Conservation (phyloP, 2,329 filamentous ascomycete genomes). For the Fusarium marasasianum region DNA sequence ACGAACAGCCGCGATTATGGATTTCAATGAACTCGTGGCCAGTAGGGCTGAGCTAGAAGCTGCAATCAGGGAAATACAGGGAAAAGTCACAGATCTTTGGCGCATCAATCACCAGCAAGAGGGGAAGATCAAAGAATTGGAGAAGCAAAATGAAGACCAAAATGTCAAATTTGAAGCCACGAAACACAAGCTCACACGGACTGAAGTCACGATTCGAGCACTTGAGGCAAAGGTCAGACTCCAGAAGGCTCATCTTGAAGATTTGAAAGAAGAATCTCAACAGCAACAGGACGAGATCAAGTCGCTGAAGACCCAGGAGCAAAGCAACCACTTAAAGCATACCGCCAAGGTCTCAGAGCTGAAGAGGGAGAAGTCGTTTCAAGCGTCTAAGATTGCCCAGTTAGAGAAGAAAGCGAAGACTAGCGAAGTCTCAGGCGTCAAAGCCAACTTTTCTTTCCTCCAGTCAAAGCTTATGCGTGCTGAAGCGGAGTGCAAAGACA, state of each 20-base stretch:
- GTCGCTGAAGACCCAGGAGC: background rate
- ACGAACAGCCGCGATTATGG: background rate
- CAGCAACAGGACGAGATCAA: background rate
- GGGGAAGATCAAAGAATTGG: background rate
- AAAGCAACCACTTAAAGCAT: fast-evolving
- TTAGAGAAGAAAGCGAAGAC: background rate
- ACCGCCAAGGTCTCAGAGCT: background rate
- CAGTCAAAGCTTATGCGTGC: fast-evolving
- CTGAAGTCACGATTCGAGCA: fast-evolving
- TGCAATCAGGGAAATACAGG: background rate
- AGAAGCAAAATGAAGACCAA: too few species aligned
- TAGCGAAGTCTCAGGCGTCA: background rate
- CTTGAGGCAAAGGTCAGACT: background rate
- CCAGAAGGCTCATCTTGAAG: background rate
- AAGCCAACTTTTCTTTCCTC: background rate
- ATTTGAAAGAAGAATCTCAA: background rate
- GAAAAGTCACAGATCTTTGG: background rate
- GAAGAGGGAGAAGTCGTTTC: too few species aligned
- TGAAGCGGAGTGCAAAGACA: background rate
- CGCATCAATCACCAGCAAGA: background rate
- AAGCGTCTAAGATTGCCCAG: background rate
- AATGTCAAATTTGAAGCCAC: too few species aligned
- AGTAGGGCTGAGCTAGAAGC: background rate
- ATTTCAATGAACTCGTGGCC: background rate
- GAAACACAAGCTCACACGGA: background rate